Evolutionary conservation across 768 basidiomycete species (phyloP).

Genomic region (Peribolospora baueri): DNA sequence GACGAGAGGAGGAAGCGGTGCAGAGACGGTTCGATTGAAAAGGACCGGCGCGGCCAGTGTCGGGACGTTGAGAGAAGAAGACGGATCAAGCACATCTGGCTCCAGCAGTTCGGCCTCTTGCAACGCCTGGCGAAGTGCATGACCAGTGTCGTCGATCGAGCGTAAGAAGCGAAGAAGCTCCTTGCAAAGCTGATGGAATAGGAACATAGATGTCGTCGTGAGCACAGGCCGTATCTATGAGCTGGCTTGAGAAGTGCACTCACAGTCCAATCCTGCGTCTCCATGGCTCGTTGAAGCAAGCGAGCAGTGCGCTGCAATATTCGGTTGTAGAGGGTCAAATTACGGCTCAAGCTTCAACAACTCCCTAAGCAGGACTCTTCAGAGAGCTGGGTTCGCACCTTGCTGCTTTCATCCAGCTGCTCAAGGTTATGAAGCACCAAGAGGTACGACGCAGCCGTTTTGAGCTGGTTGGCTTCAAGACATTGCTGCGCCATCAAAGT

Average conservation of each 20-base stretch:
- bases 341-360: constrained; percentile 8
- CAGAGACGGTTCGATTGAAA: too few species aligned
- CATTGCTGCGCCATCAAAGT: constrained; percentile 35
- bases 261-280: constrained; percentile 47
- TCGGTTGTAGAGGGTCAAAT: not conserved
- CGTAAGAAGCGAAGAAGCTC: constrained; percentile 79
- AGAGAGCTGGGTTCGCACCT: constrained; percentile 15
- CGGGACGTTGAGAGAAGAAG: too few species aligned
- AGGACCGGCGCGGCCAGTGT: too few species aligned
- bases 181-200: constrained; percentile 37
- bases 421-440: constrained; percentile 84
- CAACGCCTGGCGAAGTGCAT: constrained; percentile 24
- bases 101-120: not conserved
- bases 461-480: constrained; percentile 41
- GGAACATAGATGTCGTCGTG: not conserved
- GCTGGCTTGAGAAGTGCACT: not conserved
- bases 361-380: not conserved
- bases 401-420: constrained; percentile 48
- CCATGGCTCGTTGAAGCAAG: constrained; percentile 49
- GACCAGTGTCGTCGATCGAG: constrained; percentile 70
- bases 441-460: constrained; percentile 77
- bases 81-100: too few species aligned
- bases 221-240: not conserved
- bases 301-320: constrained; percentile 44
- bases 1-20: too few species aligned